These are phyloP conservation scores for Solanum bulbocastanum DNA, from an alignment of 257 asterid species.

Conservation along the genomic window DNA sequence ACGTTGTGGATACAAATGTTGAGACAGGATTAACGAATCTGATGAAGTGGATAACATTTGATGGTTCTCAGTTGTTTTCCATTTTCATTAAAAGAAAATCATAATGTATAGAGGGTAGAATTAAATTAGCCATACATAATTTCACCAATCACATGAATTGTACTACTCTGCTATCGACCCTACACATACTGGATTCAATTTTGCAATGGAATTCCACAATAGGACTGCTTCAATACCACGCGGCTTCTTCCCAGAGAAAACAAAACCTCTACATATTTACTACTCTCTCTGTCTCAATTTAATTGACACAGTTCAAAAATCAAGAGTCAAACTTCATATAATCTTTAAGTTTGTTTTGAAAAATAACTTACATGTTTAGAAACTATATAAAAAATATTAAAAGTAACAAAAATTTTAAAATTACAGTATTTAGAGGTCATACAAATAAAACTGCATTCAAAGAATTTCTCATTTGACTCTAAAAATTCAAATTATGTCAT, in stretches of 20 bases:
- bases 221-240: not conserved
- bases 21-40: not conserved
- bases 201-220: not conserved
- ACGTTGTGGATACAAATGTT: not conserved
- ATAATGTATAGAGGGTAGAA: not conserved
- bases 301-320: not conserved
- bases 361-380: not conserved
- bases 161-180: not conserved
- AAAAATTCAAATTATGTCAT: not conserved
- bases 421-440: too few relatives aligned
- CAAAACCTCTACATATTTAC: not conserved
- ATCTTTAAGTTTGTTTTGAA: fast-evolving
- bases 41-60: not conserved
- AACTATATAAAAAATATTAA: not conserved
- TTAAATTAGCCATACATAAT: not conserved
- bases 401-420: not conserved
- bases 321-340: not conserved
- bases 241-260: not conserved
- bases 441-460: not conserved
- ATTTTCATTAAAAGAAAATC: not conserved
- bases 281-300: not conserved
- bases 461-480: not conserved
- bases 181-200: not conserved
- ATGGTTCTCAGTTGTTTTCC: not conserved
- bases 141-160: not conserved